phyloP scores from a whole-genome alignment of 345 rosid species.

The Ricinus communis region DNA sequence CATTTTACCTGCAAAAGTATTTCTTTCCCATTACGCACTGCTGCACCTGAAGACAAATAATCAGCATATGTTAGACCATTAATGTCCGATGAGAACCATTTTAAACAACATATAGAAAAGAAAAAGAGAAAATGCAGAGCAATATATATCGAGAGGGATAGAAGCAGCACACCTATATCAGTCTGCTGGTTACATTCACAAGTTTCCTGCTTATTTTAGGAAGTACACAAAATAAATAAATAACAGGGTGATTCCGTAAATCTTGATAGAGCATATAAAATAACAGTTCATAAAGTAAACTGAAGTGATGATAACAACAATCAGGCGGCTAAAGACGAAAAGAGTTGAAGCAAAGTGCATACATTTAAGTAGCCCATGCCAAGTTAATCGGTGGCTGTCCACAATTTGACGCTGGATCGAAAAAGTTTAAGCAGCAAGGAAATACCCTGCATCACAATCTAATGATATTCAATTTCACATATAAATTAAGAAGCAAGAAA shows the following conservation, averaged over 20 bases:
- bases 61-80: no score
- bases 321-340: neutral
- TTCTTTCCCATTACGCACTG: slow-evolving; percentile 68
- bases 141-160: slow-evolving; percentile 1
- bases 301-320: neutral
- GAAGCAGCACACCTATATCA: slow-evolving; percentile 54
- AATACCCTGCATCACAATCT: neutral
- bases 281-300: neutral
- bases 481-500: neutral
- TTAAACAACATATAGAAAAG: neutral
- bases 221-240: neutral
- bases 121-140: neutral
- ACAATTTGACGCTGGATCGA: slow-evolving; percentile 14
- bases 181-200: slow-evolving; percentile 49
- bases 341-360: neutral
- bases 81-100: neutral
- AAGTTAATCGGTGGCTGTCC: neutral
- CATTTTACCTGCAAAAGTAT: slow-evolving; percentile 66
- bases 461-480: neutral
- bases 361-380: slow-evolving; percentile 4
- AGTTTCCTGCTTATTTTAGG: slow-evolving; percentile 39
- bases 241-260: no score
- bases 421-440: neutral
- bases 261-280: no score
- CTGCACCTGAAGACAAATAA: slow-evolving; percentile 47